Conservation (phyloP, 352 stramenopile species). For the Globisporangium takayamanum region DNA sequence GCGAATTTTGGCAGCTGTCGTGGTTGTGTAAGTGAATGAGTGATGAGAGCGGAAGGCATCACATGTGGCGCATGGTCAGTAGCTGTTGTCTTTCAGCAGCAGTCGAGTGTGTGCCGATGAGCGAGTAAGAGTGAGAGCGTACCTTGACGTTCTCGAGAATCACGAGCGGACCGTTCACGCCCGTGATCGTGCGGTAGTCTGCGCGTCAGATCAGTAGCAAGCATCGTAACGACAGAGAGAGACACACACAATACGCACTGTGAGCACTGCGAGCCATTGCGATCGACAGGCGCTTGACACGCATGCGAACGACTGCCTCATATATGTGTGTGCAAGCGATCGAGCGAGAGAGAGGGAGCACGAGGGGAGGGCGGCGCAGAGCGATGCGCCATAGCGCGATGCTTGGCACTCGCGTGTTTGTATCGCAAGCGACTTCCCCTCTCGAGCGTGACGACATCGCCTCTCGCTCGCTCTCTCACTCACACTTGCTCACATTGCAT, state of each 20-base stretch:
- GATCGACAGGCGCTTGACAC: not conserved
- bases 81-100: not conserved
- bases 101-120: too few species aligned
- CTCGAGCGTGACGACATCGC: not conserved
- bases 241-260: not conserved
- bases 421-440: not conserved
- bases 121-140: not conserved
- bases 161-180: slow-evolving; percentile 98
- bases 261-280: not conserved
- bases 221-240: too few species aligned
- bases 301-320: not conserved
- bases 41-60: not conserved
- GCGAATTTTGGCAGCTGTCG: slow-evolving; percentile 93
- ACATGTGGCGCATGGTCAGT: not conserved
- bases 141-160: slow-evolving; percentile 99
- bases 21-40: not conserved
- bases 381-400: not conserved
- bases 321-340: not conserved
- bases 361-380: not conserved
- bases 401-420: not conserved
- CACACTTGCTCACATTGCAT: not conserved
- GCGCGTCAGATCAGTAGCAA: slow-evolving; percentile 13
- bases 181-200: slow-evolving; percentile 97
- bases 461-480: not conserved
- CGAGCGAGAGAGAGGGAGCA: not conserved